Evolutionary conservation across 2,329 filamentous ascomycete genomes (phyloP).

Genomic region (Cercospora zeae-maydis): DNA sequence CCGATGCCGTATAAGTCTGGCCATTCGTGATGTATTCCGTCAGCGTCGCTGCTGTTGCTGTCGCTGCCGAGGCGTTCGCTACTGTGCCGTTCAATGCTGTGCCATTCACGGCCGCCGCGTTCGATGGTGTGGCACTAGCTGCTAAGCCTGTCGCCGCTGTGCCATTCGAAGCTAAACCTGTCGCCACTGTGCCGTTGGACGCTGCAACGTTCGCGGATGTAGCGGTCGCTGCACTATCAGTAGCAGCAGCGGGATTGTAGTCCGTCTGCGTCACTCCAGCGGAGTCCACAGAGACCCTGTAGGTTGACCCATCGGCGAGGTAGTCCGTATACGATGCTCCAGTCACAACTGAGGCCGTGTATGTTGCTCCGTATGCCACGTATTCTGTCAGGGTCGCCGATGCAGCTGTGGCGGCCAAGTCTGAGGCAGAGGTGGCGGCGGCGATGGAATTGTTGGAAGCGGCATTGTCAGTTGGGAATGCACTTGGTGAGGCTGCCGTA

Average conservation of each 20-base stretch:
- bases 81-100: not conserved
- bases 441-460: not conserved
- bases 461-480: not conserved
- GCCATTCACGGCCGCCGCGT: too few relatives aligned
- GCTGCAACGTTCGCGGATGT: not conserved
- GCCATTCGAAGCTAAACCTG: not conserved
- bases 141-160: not conserved
- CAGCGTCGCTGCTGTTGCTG: not conserved
- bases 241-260: not conserved
- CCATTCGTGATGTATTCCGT: not conserved
- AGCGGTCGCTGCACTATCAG: not conserved
- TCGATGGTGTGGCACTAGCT: not conserved
- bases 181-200: not conserved
- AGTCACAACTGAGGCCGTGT: not conserved
- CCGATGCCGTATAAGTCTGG: not conserved
- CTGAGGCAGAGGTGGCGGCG: not conserved
- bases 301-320: not conserved
- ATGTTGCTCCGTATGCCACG: not conserved
- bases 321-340: not conserved
- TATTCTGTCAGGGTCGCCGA: not conserved
- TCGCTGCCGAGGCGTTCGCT: not conserved
- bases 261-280: not conserved
- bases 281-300: not conserved
- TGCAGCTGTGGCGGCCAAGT: not conserved
- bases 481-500: not conserved